A percentile compares a stretch with the other conserved stretches of the same genome.
phyloP scores from a whole-genome alignment of 2,329 filamentous ascomycete species.

The Akanthomyces muscarius region DNA sequence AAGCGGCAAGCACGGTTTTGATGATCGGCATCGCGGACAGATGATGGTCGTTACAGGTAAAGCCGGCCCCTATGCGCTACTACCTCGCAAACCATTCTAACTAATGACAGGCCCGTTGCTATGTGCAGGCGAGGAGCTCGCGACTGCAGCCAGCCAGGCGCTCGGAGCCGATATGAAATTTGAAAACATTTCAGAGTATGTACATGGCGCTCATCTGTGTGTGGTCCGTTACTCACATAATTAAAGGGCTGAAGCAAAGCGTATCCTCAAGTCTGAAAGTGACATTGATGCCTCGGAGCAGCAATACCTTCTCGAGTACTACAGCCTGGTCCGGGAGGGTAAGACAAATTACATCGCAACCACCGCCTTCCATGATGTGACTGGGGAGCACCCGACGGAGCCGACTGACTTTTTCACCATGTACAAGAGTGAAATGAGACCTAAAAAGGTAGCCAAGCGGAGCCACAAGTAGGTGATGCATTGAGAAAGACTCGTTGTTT shows the following conservation, averaged over 20 bases:
- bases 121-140: constrained; percentile 39
- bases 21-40: constrained; percentile 47
- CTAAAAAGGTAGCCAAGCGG: constrained; percentile 31
- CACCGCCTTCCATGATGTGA: constrained; percentile 46
- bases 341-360: constrained; percentile 53
- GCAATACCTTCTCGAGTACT: constrained; percentile 49
- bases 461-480: not conserved
- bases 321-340: constrained; percentile 47
- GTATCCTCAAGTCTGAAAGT: constrained; percentile 34
- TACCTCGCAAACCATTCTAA: not conserved
- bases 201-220: not conserved
- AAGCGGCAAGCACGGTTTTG: constrained; percentile 46
- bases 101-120: constrained; percentile 37
- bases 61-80: not conserved
- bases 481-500: not conserved
- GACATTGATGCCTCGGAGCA: constrained; percentile 36
- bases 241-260: constrained; percentile 26
- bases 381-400: constrained; percentile 42
- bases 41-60: constrained; percentile 47
- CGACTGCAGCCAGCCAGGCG: constrained; percentile 37
- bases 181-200: constrained; percentile 42
- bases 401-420: constrained; percentile 46
- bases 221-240: not conserved
- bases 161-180: constrained; percentile 40
- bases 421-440: constrained; percentile 38